Percentiles rank a stretch among this genome's conserved stretches.
Evolutionary conservation across 2,329 filamentous ascomycete species (phyloP).

Genomic region (Onygenales sp.): DNA sequence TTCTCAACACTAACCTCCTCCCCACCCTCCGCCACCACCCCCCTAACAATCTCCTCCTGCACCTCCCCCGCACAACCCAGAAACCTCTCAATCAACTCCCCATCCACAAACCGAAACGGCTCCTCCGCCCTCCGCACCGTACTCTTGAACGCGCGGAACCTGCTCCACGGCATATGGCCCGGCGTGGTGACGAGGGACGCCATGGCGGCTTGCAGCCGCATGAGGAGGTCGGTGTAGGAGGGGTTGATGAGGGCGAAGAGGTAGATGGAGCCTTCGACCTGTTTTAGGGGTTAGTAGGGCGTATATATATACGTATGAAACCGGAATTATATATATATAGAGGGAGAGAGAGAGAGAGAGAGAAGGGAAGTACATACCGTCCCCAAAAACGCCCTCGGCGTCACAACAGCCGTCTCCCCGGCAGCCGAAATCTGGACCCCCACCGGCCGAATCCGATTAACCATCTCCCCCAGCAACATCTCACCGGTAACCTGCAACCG

Average conservation of each 20-base stretch:
- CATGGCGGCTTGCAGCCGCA: constrained; percentile 68
- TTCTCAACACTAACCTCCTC: constrained; percentile 46
- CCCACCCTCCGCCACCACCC: constrained; percentile 44
- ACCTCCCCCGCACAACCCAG: constrained; percentile 56
- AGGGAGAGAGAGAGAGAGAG: constrained; percentile 1
- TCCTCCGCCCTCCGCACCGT: constrained; percentile 60
- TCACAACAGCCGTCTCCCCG: constrained; percentile 55
- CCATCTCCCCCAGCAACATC: constrained; percentile 81
- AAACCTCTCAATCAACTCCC: constrained; percentile 80
- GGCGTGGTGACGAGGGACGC: constrained; percentile 56
- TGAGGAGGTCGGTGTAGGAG: constrained; percentile 65
- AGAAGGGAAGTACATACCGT: constrained; percentile 53
- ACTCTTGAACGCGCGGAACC: constrained; percentile 75
- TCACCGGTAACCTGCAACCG: constrained; percentile 68
- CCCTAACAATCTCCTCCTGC: constrained; percentile 45
- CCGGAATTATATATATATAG: no score
- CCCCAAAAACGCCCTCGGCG: constrained; percentile 76
- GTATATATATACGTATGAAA: no score
- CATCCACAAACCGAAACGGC: constrained; percentile 83
- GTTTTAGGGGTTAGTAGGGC: constrained; percentile 1
- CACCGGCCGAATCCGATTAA: constrained; percentile 75
- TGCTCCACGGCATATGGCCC: constrained; percentile 65
- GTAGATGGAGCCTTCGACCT: constrained; percentile 88
- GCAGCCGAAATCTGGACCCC: constrained; percentile 55
- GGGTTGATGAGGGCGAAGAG: constrained; percentile 73